Conservation (phyloP, 169 alveolate species). For the Perkinsus chesapeaki region DNA sequence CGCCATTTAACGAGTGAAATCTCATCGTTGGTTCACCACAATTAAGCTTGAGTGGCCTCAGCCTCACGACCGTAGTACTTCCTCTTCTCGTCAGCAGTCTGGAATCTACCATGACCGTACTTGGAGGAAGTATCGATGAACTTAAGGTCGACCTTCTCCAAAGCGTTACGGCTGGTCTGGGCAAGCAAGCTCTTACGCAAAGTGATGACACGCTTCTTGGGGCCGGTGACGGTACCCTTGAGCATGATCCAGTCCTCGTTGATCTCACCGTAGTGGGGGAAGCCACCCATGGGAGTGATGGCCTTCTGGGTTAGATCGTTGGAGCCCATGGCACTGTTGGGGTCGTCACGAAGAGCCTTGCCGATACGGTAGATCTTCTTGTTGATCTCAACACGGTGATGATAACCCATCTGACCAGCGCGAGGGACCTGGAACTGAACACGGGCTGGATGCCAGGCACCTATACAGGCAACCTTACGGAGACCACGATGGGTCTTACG, state of each 20-base stretch:
- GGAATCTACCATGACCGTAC: conserved; percentile 99
- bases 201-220: conserved; percentile 92
- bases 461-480: conserved; percentile 99
- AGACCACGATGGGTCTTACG: conserved; percentile 99
- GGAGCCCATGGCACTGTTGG: conserved; percentile 90
- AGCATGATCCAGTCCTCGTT: conserved; percentile 95
- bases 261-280: conserved; percentile 98
- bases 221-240: conserved; percentile 97
- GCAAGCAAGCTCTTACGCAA: conserved; percentile 94
- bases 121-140: conserved; percentile 99
- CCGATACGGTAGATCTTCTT: conserved; percentile 99
- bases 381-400: conserved; percentile 98
- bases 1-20: not conserved
- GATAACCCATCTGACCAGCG: conserved; percentile 99
- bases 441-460: conserved; percentile 99
- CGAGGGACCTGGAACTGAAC: conserved; percentile 99
- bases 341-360: conserved; percentile 66
- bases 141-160: conserved; percentile 88
- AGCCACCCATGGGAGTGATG: conserved; percentile 99
- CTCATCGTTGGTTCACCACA: not conserved
- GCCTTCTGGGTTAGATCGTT: conserved; percentile 95
- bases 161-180: conserved; percentile 82
- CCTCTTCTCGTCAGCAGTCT: conserved; percentile 96
- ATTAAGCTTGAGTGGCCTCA: not conserved
- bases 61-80: conserved; percentile 87